Conservation (phyloP, 129 eudicot genomes). For the Flaveria linearis region DNA sequence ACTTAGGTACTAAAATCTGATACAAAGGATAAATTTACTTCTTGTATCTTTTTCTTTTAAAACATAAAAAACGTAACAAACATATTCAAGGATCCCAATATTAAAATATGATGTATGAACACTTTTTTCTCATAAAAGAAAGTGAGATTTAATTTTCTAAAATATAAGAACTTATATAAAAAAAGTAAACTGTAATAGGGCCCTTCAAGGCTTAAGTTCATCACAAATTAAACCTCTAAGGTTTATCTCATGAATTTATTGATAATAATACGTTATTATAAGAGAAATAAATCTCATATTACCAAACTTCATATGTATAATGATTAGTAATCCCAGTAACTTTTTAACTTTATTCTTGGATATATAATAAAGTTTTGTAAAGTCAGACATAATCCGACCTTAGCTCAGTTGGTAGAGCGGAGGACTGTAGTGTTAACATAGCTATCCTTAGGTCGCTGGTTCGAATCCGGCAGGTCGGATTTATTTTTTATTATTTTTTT, state of each 20-base stretch:
- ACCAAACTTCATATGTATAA: background rate
- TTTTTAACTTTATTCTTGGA: too few relatives aligned
- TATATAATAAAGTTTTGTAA: background rate
- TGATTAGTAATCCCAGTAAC: too few relatives aligned
- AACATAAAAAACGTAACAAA: background rate
- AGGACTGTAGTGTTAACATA: slow-evolving; percentile 63
- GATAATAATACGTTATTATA: too few relatives aligned
- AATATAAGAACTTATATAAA: background rate
- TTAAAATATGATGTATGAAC: background rate
- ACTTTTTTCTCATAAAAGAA: background rate
- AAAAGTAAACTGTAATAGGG: background rate
- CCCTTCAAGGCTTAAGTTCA: background rate
- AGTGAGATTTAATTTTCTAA: background rate
- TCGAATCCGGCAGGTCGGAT: slow-evolving; percentile 99
- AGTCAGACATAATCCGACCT: slow-evolving; percentile 37
- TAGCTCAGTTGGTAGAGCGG: slow-evolving; percentile 93
- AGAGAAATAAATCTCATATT: background rate
- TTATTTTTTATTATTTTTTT: background rate
- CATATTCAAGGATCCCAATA: background rate
- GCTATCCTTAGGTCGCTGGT: slow-evolving; percentile 99
- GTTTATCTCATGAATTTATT: background rate
- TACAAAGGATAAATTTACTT: background rate
- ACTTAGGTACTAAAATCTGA: background rate
- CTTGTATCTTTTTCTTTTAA: background rate
- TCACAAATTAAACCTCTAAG: background rate